Evolutionary conservation across 257 asterid genomes (phyloP).

Genomic region (Fraxinus pennsylvanica): DNA sequence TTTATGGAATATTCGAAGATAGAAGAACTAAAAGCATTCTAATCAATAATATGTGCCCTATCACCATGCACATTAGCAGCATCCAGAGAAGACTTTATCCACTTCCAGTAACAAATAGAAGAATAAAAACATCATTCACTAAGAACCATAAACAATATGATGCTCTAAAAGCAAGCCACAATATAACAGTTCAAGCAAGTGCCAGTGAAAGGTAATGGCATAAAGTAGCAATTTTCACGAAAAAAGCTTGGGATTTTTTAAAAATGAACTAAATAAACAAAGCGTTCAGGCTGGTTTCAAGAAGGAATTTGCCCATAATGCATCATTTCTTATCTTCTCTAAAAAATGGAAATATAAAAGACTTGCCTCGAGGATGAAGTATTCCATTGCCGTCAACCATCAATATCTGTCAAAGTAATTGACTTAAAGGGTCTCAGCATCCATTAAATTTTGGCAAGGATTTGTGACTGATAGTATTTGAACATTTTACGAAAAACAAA

Average conservation of each 20-base stretch:
- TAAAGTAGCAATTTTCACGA: not conserved
- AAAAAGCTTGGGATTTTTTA: not conserved
- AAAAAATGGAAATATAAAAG: constrained; percentile 17
- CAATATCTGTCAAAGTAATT: constrained; percentile 51
- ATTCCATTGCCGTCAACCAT: constrained; percentile 97
- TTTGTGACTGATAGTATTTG: not conserved
- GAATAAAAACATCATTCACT: not conserved
- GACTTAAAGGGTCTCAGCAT: not conserved
- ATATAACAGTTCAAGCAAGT: not conserved
- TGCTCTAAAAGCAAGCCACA: not conserved
- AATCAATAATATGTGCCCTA: not conserved
- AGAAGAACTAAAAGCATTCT: not conserved
- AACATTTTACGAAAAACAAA: not conserved
- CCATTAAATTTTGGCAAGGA: not conserved
- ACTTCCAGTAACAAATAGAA: not conserved
- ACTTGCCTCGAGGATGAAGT: constrained; percentile 96
- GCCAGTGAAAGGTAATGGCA: not conserved
- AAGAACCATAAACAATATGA: not conserved
- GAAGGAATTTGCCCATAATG: not conserved
- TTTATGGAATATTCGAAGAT: not conserved
- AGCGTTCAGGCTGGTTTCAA: not conserved
- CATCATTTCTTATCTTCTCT: constrained; percentile 2
- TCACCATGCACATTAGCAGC: not conserved
- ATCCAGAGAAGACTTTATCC: not conserved
- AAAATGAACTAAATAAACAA: not conserved